Percentiles rank a stretch among this genome's conserved stretches.
phyloP scores from a whole-genome alignment of 2,329 filamentous ascomycete genomes.

The Cytospora leucostoma region DNA sequence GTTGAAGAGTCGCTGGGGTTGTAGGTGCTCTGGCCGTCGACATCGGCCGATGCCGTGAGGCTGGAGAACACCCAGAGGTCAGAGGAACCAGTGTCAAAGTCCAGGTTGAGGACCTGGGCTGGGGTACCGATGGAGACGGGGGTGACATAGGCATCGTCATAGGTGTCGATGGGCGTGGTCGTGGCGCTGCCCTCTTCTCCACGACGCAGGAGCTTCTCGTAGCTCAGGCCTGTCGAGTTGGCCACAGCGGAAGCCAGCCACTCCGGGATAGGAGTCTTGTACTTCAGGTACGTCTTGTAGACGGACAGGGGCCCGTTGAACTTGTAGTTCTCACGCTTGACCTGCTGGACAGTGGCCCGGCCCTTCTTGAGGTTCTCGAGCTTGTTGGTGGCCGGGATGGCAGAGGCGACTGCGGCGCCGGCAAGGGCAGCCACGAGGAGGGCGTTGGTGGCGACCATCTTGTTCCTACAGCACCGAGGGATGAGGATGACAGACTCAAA shows the following conservation, averaged over 20 bases:
- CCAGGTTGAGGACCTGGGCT: conserved; percentile 57
- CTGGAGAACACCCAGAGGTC: conserved; percentile 71
- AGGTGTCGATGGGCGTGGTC: conserved; percentile 20
- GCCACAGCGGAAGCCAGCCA: conserved; percentile 24
- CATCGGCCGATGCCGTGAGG: conserved; percentile 49
- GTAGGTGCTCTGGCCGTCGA: conserved; percentile 58
- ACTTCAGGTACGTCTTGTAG: conserved; percentile 30
- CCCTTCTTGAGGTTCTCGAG: conserved; percentile 21
- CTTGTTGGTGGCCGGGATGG: conserved; percentile 24
- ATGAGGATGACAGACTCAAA: background rate
- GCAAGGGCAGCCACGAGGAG: conserved; percentile 25
- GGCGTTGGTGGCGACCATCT: conserved; percentile 26
- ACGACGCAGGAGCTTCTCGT: conserved; percentile 16
- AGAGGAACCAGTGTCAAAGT: conserved; percentile 69
- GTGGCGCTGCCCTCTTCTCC: conserved; percentile 19
- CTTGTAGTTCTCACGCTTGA: conserved; percentile 24
- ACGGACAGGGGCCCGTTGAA: conserved; percentile 28
- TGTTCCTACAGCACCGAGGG: conserved; percentile 1
- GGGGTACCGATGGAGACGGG: conserved; percentile 61
- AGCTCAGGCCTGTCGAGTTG: conserved; percentile 25
- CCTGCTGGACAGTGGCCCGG: conserved; percentile 25
- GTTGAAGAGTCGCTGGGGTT: conserved; percentile 46
- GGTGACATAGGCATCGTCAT: conserved; percentile 45
- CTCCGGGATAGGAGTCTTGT: conserved; percentile 24
- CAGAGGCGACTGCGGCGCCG: conserved; percentile 24